Evolutionary conservation across 1,139 yeast genomes (phyloP).

Genomic region (Magnusiomyces suaveolens): DNA sequence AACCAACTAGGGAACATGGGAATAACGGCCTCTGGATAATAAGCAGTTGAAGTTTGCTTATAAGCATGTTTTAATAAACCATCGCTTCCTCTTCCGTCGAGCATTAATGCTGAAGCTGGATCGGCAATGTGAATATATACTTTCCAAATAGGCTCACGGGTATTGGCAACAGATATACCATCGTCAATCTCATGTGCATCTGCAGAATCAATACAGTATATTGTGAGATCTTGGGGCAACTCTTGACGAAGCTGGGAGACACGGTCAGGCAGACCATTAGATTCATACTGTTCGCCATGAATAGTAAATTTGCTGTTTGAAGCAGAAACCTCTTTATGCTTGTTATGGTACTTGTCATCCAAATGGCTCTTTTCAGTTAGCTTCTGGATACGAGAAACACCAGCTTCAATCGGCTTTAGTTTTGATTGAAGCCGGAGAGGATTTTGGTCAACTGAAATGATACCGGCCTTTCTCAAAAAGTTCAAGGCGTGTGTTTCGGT

Average conservation of each 20-base stretch:
- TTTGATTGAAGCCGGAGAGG: slow-evolving; percentile 14
- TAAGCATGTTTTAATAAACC: slow-evolving; percentile 49
- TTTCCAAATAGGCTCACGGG: slow-evolving; percentile 32
- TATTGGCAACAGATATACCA: slow-evolving; percentile 57
- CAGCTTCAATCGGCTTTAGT: slow-evolving; percentile 16
- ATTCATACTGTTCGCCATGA: background rate
- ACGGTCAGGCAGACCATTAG: slow-evolving; percentile 9
- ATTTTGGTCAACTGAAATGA: slow-evolving; percentile 14
- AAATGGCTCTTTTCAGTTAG: slow-evolving; percentile 8
- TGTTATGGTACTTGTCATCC: slow-evolving; percentile 7
- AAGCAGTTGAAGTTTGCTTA: slow-evolving; percentile 56
- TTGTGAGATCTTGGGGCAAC: slow-evolving; percentile 37
- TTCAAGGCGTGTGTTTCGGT: slow-evolving; percentile 16
- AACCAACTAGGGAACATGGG: slow-evolving; percentile 63
- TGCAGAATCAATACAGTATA: slow-evolving; percentile 77
- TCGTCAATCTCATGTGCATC: slow-evolving; percentile 90
- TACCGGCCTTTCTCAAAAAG: slow-evolving; percentile 15
- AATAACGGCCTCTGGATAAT: slow-evolving; percentile 57
- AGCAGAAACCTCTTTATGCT: slow-evolving; percentile 2
- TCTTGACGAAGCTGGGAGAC: slow-evolving; percentile 29
- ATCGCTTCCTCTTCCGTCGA: slow-evolving; percentile 33
- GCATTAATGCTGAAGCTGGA: slow-evolving; percentile 55
- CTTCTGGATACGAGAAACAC: slow-evolving; percentile 15
- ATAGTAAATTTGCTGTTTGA: background rate
- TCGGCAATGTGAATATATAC: slow-evolving; percentile 78